These are phyloP conservation scores for Wickerhamomyces strasburgensis DNA, from an alignment of 805 yeast species.

Conservation along the genomic window DNA sequence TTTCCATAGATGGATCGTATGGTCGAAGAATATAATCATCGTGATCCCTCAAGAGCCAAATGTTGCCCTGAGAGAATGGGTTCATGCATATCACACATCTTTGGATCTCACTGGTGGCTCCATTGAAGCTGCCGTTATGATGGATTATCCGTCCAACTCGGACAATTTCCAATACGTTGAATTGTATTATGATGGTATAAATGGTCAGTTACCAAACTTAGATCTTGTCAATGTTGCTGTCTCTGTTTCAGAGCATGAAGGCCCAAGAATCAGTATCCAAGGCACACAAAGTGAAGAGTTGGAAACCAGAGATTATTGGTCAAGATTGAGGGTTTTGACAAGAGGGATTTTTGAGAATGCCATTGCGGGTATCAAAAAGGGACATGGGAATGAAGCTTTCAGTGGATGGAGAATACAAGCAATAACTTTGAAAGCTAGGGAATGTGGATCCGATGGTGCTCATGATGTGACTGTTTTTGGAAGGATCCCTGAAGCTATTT, in stretches of 20 bases:
- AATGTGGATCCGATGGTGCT: constrained; percentile 44
- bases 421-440: constrained; percentile 63
- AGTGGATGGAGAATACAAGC: constrained; percentile 97
- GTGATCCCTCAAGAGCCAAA: constrained; percentile 75
- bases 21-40: constrained; percentile 91
- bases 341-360: constrained; percentile 68
- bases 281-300: constrained; percentile 44
- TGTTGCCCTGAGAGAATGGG: constrained; percentile 77
- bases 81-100: constrained; percentile 83
- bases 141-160: constrained; percentile 64
- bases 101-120: constrained; percentile 89
- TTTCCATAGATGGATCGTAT: constrained; percentile 79
- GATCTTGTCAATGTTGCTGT: constrained; percentile 83
- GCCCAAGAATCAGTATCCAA: constrained; percentile 64
- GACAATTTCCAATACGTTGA: constrained; percentile 76
- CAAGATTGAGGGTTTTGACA: constrained; percentile 54
- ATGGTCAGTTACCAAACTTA: constrained; percentile 93
- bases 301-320: constrained; percentile 41
- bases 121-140: constrained; percentile 81
- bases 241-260: constrained; percentile 71
- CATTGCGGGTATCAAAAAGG: constrained; percentile 58
- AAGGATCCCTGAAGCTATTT: constrained; percentile 78
- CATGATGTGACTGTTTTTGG: constrained; percentile 89
- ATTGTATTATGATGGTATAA: constrained; percentile 77
- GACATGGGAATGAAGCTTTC: constrained; percentile 82